Evolutionary conservation across 495 filamentous ascomycete genomes (phyloP).

Genomic region (Talaromyces adpressus): DNA sequence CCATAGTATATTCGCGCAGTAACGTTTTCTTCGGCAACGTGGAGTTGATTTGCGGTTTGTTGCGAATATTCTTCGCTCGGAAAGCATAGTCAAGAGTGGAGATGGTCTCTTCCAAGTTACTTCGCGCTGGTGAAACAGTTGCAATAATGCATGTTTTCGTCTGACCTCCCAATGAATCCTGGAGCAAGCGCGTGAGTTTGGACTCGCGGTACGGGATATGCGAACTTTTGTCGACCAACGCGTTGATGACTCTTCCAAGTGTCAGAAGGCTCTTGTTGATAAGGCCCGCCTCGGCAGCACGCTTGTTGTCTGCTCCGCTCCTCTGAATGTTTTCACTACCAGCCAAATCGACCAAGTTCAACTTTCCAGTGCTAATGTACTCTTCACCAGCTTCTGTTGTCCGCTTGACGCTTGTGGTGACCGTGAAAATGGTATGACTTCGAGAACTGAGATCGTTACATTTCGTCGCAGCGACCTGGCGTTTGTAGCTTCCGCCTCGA

Average conservation of each 20-base stretch:
- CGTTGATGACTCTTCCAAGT: slow-evolving; percentile 94
- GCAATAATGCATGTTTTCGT: slow-evolving; percentile 99
- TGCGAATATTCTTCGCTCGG: slow-evolving; percentile 94
- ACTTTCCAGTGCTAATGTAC: slow-evolving; percentile 84
- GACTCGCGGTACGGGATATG: slow-evolving; percentile 96
- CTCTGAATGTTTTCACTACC: slow-evolving; percentile 97
- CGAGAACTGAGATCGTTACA: slow-evolving; percentile 96
- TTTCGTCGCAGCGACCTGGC: slow-evolving; percentile 95
- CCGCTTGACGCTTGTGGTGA: slow-evolving; percentile 81
- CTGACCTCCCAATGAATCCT: slow-evolving; percentile 90
- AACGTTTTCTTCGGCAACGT: slow-evolving; percentile 87
- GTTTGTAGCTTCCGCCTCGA: slow-evolving; percentile 83
- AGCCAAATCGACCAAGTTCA: slow-evolving; percentile 93
- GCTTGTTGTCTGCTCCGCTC: slow-evolving; percentile 95
- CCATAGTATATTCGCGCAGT: slow-evolving; percentile 80
- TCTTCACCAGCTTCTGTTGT: slow-evolving; percentile 79
- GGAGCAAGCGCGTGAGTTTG: slow-evolving; percentile 87
- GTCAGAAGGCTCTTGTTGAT: slow-evolving; percentile 98
- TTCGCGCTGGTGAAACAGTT: slow-evolving; percentile 87
- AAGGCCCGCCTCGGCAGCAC: slow-evolving; percentile 87
- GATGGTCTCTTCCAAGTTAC: slow-evolving; percentile 94
- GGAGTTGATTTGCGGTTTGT: slow-evolving; percentile 93
- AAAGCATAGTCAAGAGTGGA: slow-evolving; percentile 97
- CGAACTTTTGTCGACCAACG: slow-evolving; percentile 79
- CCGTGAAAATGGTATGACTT: slow-evolving; percentile 94